Evolutionary conservation across 441 rosid species (phyloP), one percentile per base, ranked within the genome.

Genomic region (Capsella rubella): DNA sequence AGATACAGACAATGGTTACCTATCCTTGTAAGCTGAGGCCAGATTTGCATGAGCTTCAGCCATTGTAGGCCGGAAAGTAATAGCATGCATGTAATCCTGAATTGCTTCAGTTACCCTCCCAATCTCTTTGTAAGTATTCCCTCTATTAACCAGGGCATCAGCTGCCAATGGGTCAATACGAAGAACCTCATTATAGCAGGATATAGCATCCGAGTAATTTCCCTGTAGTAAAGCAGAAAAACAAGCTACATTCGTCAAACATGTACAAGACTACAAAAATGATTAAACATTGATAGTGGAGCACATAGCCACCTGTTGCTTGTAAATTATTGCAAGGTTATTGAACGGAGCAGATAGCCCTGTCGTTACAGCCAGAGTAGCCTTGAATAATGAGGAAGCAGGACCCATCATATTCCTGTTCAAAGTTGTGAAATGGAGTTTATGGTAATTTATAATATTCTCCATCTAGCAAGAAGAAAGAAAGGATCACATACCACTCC

Each of bases 41-140:
- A 96, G 83, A 82, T 93, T 93, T 69, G 99, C 97, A 86, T 96
- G 99, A 46, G 99, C 99, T 82, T 96, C 99, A 62, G 98, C 97
- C 99, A 96, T 96, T 43, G 87, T 66, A 60, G 99, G 98, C 69
- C 96, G 85, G 69, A 91, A 79, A 58, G 34, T 87, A 64, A 96
- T 93, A 60, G 99, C 99, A 79, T 84, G 85, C 28, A 87, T 66
- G 61, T 96, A 96, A 75, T 96, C 99, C 79, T 93, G 97, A 69
- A 96, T 93, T 25, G 99, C 99, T 76, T 96, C 99, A 75, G 78
- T 86, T 50, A 93, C 96, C 84, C 97, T 89, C 66, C 99, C 98
- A 63, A 93, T 84, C 85, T 96, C 99, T 79, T 93, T 96, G 83
- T 80, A 96, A 14, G 98, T 96, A 80, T 93, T 96, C 40, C 99